Base-by-base conservation (phyloP, 805 yeast species). In the Pichia paraexigua region DNA sequence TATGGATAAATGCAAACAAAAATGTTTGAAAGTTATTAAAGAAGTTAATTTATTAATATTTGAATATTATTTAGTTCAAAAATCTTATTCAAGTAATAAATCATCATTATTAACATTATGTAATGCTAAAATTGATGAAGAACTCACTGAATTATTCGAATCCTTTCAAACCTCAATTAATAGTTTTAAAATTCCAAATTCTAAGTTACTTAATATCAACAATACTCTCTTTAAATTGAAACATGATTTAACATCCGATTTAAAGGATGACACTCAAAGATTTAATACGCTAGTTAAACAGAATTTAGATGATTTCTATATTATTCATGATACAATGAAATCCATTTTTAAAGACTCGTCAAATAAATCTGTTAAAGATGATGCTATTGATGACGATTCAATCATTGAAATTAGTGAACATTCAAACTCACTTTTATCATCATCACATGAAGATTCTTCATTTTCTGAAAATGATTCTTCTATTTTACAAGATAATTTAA, bases 301-400 rank as follows among this genome's bases (percentile, higher is more conserved):
- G 30, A 64, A 64, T 45, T 41, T 65, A n/a, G 57, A 62, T 17
- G 66, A 64, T 35, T 65, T 65, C 46, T 53, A 58, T 24, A 45
- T 60, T 17, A 60, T 64, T 15, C 62, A 61, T 48, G 60, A 60
- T 35, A 54, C 66, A 2, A 51, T 63, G 49, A 60, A 61, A 24
- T 54, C 62, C 12, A 45, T 63, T 45, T 56, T 47, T 13, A 42
- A 30, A 17, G 47, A 44, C 39, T 9, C 32, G 17, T 18, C 20
- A 5, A 30, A 18, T 21, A 24, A 35, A 15, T 1, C 11, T 3
- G 8, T n/a, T 12, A 21, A 22, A 17, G 22, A 42, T 17, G 13
- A 18, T 12, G 11, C 18, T 25, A 9, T 20, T 12, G 32, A 32
- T 27, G 13, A 45, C 17, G 52, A 48, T 28, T 53, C 53, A 5